Conservation (phyloP, 2,329 filamentous ascomycete species). For the Madurella fahalii region DNA sequence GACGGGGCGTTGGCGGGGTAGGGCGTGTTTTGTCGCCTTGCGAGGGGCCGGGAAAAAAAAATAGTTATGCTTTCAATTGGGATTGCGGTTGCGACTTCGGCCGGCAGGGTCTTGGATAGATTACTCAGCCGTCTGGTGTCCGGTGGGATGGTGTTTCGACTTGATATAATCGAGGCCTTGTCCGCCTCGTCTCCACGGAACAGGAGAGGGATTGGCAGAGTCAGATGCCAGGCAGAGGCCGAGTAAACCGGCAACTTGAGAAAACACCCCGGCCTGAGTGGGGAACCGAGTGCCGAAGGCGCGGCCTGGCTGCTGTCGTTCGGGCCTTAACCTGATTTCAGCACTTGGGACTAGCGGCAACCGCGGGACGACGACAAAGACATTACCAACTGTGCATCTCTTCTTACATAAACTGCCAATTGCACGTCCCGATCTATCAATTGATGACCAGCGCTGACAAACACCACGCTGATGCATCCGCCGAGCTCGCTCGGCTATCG, state of each 20-base stretch:
- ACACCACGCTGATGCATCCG: not conserved
- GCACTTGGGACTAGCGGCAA: not conserved
- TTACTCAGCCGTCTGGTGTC: not conserved
- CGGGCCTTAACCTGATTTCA: no score
- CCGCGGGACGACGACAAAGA: not conserved
- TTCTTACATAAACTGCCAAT: not conserved
- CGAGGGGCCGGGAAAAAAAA: constrained; percentile 1
- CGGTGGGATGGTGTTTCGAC: not conserved
- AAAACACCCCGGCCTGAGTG: constrained; percentile 13
- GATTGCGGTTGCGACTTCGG: not conserved
- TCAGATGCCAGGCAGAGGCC: constrained; percentile 14
- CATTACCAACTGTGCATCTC: not conserved
- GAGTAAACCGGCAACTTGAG: constrained; percentile 13
- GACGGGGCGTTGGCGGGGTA: constrained; percentile 1
- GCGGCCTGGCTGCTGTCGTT: constrained; percentile 5
- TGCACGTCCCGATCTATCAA: not conserved
- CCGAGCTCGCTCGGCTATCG: constrained; percentile 3
- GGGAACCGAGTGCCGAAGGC: constrained; percentile 16
- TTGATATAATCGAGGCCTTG: not conserved
- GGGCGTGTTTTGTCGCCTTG: not conserved
- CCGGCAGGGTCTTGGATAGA: not conserved
- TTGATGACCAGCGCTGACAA: constrained; percentile 21
- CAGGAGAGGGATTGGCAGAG: not conserved
- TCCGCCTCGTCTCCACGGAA: constrained; percentile 4
- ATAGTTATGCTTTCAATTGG: no score